A percentile compares a stretch with the other conserved stretches of the same genome.
These are phyloP conservation scores for Croton setiger DNA, from an alignment of 441 rosid genomes.

Conservation along the genomic window DNA sequence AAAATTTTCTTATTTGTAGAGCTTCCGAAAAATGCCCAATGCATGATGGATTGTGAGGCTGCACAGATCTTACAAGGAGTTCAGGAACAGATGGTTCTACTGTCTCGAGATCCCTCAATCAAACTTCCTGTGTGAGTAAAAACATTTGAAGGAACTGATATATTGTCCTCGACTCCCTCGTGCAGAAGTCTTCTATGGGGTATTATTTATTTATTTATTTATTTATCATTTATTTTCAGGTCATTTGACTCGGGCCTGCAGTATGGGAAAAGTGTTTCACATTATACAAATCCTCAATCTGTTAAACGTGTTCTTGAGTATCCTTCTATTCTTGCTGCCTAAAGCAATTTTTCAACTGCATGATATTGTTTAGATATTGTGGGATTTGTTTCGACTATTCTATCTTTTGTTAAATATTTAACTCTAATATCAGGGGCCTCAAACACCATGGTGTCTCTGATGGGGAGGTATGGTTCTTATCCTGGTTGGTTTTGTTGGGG, in stretches of 20 bases:
- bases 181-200: constrained; percentile 3
- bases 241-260: constrained; percentile 67
- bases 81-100: constrained; percentile 68
- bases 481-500: constrained; percentile 9
- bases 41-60: constrained; percentile 86
- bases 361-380: constrained; percentile 7
- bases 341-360: constrained; percentile 2
- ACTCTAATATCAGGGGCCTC: constrained; percentile 54
- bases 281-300: constrained; percentile 53
- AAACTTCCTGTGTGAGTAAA: constrained; percentile 69
- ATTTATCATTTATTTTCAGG: constrained; percentile 37
- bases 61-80: constrained; percentile 56
- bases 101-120: constrained; percentile 70
- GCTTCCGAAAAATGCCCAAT: constrained; percentile 60
- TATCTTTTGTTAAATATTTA: constrained; percentile 34
- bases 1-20: constrained; percentile 37
- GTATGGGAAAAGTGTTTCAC: constrained; percentile 44
- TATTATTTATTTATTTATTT: constrained; percentile 23
- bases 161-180: neutral
- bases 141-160: constrained; percentile 10
- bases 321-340: constrained; percentile 35
- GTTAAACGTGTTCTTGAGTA: constrained; percentile 68
- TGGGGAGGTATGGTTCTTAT: constrained; percentile 58
- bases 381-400: constrained; percentile 12
- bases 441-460: constrained; percentile 50